Conservation (phyloP, 2,329 filamentous ascomycete species). For the Cladophialophora bantiana region DNA sequence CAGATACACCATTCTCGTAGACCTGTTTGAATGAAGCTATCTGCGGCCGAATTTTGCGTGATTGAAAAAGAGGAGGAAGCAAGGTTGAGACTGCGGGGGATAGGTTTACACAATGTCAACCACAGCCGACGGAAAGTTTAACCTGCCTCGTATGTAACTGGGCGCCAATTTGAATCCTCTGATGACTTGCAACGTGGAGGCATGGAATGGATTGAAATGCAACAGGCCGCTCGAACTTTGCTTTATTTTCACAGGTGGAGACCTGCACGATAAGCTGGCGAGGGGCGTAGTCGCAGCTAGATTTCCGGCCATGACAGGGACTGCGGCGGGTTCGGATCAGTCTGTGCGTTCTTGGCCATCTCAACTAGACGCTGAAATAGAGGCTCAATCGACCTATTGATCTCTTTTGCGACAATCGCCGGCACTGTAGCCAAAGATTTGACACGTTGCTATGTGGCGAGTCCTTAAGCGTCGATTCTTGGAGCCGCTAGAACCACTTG, state of each 20-base stretch:
- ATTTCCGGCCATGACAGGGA: not conserved
- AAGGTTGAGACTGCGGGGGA: not conserved
- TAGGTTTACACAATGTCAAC: not conserved
- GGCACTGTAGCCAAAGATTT: not conserved
- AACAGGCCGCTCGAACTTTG: not conserved
- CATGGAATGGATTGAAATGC: not conserved
- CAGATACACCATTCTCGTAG: slow-evolving; percentile 20
- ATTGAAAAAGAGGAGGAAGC: not conserved
- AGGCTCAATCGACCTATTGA: not conserved
- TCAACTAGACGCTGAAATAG: not conserved
- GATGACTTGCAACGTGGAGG: slow-evolving; percentile 5
- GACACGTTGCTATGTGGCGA: not conserved
- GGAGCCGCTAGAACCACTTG: no score
- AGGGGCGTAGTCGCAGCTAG: not conserved
- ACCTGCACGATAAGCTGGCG: not conserved
- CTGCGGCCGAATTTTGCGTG: not conserved
- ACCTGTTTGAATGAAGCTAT: not conserved
- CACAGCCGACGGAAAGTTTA: not conserved
- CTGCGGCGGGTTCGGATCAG: not conserved
- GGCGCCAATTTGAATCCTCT: slow-evolving; percentile 2
- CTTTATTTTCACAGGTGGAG: not conserved
- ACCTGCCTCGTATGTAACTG: not conserved
- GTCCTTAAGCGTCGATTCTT: not conserved
- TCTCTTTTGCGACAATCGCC: not conserved
- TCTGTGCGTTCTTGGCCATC: not conserved